phyloP scores from a whole-genome alignment of 2,329 filamentous ascomycete genomes.

The Aspergillus persii region DNA sequence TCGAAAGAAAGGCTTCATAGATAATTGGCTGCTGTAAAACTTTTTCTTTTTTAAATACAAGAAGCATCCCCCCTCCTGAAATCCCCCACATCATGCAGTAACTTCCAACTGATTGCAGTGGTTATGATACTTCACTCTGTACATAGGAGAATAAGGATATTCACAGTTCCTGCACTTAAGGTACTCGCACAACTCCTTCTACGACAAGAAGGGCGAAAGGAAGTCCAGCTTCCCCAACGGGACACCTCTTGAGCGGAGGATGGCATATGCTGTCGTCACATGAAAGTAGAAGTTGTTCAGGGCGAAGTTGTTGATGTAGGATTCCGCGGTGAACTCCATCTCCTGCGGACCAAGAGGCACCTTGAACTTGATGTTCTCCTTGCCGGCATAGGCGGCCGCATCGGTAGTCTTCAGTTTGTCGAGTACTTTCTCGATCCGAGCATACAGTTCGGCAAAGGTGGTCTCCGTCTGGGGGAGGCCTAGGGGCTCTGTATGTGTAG shows the following conservation, averaged over 20 bases:
- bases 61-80: no score
- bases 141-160: no score
- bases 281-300: conserved; percentile 67
- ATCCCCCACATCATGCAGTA: no score
- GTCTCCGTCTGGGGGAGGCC: conserved; percentile 44
- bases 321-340: conserved; percentile 40
- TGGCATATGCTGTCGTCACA: conserved; percentile 56
- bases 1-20: no score
- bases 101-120: no score
- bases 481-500: conserved; percentile 35
- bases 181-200: no score
- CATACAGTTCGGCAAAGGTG: conserved; percentile 51
- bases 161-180: no score
- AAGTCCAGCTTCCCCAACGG: conserved; percentile 62
- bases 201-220: conserved; percentile 23
- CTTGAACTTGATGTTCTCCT: conserved; percentile 41
- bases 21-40: no score
- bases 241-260: conserved; percentile 61
- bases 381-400: conserved; percentile 42
- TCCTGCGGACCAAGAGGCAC: conserved; percentile 34
- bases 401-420: conserved; percentile 47
- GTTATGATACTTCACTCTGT: no score
- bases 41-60: no score
- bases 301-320: conserved; percentile 51
- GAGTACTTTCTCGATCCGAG: conserved; percentile 49